Evolutionary conservation across 768 basidiomycete species (phyloP).

Genomic region (Candolleomyces eurysporus): DNA sequence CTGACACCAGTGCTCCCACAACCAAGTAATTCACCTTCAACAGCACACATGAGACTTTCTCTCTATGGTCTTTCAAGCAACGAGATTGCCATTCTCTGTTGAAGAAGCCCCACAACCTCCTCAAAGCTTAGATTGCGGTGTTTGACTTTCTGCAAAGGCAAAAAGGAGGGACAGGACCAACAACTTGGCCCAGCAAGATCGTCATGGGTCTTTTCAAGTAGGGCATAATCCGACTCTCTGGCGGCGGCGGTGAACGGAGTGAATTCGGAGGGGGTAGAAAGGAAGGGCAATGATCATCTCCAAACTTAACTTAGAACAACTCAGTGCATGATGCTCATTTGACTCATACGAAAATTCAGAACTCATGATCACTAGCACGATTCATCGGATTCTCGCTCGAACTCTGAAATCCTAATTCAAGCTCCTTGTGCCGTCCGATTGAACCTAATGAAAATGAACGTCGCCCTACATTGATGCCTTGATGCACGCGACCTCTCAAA

Average conservation of each 20-base stretch:
- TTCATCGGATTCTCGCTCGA: no score
- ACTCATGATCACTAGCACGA: background rate
- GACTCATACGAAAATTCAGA: background rate
- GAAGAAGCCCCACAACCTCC: background rate
- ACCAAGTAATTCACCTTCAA: no score
- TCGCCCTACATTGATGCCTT: no score
- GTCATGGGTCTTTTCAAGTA: background rate
- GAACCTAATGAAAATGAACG: no score
- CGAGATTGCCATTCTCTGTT: no score
- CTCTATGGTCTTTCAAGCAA: no score
- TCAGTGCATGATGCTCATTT: background rate
- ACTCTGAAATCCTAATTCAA: no score
- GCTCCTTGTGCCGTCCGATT: no score
- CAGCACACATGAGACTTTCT: no score
- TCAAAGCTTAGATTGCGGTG: background rate
- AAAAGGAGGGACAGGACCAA: background rate
- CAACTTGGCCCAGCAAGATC: background rate
- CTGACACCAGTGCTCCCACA: no score
- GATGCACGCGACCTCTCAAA: no score
- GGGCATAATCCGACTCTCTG: background rate
- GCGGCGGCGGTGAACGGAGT: background rate
- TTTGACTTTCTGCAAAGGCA: background rate
- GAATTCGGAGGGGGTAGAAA: background rate
- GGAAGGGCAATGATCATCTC: background rate
- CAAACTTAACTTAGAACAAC: background rate